Evolutionary conservation across 2,329 filamentous ascomycete genomes (phyloP).

Genomic region (Fusarium sp.): DNA sequence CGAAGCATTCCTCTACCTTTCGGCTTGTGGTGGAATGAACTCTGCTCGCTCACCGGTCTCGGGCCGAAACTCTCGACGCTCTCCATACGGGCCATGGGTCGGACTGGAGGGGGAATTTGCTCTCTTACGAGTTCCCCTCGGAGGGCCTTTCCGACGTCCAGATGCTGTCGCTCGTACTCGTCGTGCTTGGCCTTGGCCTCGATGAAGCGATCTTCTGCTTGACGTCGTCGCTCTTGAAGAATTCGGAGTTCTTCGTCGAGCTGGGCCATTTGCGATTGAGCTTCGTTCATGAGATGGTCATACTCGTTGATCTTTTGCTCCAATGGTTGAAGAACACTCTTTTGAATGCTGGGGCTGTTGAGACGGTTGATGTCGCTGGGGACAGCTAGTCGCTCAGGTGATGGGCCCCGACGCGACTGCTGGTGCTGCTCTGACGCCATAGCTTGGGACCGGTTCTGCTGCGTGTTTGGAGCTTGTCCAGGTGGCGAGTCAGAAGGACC

Average conservation of each 20-base stretch:
- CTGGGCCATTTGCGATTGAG: constrained; percentile 55
- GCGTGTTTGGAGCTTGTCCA: constrained; percentile 27
- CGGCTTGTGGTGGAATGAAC: constrained; percentile 35
- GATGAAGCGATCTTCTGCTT: constrained; percentile 56
- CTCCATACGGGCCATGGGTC: constrained; percentile 36
- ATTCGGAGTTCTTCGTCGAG: constrained; percentile 58
- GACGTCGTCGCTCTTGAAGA: constrained; percentile 56
- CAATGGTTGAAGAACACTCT: constrained; percentile 59
- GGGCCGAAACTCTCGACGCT: constrained; percentile 42
- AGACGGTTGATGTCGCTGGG: constrained; percentile 54
- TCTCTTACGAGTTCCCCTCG: constrained; percentile 51
- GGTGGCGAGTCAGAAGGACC: constrained; percentile 24
- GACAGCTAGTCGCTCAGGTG: constrained; percentile 30
- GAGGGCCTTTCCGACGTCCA: constrained; percentile 57
- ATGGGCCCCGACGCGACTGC: constrained; percentile 32
- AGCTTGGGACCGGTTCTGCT: constrained; percentile 31
- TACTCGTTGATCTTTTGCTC: constrained; percentile 60
- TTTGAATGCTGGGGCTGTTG: constrained; percentile 57
- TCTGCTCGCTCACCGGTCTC: constrained; percentile 38
- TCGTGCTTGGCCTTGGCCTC: constrained; percentile 60
- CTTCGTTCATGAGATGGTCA: constrained; percentile 55
- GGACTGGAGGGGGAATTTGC: constrained; percentile 11
- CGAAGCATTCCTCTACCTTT: constrained; percentile 35
- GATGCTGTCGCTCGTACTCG: constrained; percentile 57
- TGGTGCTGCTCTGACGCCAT: constrained; percentile 31